phyloP scores from a whole-genome alignment of 805 yeast genomes.

The Lachancea mirantina region DNA sequence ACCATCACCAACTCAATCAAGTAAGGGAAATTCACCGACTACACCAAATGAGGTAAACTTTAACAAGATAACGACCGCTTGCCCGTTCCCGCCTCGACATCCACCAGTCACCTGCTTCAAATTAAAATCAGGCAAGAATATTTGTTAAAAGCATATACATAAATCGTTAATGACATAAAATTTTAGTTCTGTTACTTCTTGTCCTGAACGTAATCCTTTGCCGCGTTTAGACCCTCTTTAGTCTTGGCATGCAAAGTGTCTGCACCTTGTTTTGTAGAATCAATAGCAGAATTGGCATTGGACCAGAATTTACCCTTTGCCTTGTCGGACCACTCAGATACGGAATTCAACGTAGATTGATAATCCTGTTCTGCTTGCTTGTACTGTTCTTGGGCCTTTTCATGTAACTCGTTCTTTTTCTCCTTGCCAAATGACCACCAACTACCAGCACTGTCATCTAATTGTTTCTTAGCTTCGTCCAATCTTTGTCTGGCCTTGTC shows the following conservation, averaged over 20 bases:
- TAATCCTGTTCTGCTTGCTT: constrained; percentile 22
- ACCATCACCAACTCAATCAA: no score
- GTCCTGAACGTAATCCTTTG: constrained; percentile 10
- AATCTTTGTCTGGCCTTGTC: constrained; percentile 27
- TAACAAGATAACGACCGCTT: no score
- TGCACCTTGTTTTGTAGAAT: constrained; percentile 22
- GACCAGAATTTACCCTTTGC: constrained; percentile 27
- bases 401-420: constrained; percentile 32
- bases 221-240: constrained; percentile 13
- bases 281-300: constrained; percentile 28
- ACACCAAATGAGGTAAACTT: no score
- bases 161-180: background rate
- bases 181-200: constrained; percentile 5
- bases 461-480: constrained; percentile 32
- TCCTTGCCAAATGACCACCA: constrained; percentile 37
- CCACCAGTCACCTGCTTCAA: no score
- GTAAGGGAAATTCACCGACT: no score
- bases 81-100: no score
- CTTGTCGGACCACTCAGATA: constrained; percentile 27
- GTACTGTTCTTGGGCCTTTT: constrained; percentile 27
- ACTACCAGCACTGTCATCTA: constrained; percentile 27
- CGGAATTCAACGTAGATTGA: constrained; percentile 12
- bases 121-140: no score
- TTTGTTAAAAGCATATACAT: background rate
- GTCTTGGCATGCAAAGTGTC: constrained; percentile 20